These are phyloP conservation scores for Adansonia gregorii DNA, from an alignment of 441 rosid species.

Conservation along the genomic window DNA sequence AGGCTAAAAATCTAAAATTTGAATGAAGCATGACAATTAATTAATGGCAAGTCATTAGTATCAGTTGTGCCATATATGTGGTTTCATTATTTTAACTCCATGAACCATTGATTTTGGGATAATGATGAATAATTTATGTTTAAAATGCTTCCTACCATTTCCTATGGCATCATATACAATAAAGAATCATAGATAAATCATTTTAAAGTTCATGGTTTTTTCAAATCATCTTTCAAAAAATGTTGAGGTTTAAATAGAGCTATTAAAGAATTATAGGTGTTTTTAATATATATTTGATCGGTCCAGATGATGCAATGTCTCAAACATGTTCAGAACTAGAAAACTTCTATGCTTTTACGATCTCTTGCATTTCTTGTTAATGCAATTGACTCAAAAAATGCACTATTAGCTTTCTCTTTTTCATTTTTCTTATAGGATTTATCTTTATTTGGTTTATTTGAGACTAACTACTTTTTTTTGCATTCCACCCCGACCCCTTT, in stretches of 20 bases:
- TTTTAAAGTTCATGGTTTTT: not conserved
- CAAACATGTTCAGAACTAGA: not conserved
- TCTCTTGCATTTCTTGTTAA: constrained; percentile 1
- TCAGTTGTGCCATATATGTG: not conserved
- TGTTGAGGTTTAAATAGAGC: constrained; percentile 5
- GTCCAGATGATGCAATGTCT: not conserved
- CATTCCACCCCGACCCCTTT: not conserved
- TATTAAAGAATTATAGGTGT: not conserved
- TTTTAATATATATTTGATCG: not conserved
- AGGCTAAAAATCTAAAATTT: not conserved
- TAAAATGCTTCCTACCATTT: not conserved
- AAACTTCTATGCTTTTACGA: not conserved
- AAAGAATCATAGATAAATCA: not conserved
- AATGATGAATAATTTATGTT: not conserved
- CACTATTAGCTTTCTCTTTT: too few relatives aligned
- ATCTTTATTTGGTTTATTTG: constrained; percentile 12
- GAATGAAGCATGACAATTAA: not conserved
- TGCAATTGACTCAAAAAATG: too few relatives aligned
- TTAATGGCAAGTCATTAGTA: constrained; percentile 6
- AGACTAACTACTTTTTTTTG: not conserved
- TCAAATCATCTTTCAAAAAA: not conserved
- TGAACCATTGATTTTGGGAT: not conserved
- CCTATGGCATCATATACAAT: not conserved
- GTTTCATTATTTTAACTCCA: too few relatives aligned
- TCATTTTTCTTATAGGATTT: not conserved